Evolutionary conservation across 129 eudicot genomes (phyloP), one percentile per base, ranked within the genome.

Genomic region (Pittosporum tobira): DNA sequence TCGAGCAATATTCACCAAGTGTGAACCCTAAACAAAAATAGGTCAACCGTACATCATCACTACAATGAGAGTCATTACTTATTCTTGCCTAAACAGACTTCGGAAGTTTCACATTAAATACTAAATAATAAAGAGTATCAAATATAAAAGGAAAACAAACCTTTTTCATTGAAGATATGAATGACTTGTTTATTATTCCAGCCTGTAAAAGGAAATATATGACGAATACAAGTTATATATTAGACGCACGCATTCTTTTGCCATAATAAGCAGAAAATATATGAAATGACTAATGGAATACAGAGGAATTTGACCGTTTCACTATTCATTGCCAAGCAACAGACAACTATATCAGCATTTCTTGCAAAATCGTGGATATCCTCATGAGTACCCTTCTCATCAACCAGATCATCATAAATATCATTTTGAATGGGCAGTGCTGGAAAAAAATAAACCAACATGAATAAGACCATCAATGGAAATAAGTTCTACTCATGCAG

Each of bases 151-250:
- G 18, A 28, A 48, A 64, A 69, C 79, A 38, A 42, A 90, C 97
- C 97, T 80, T 83, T 83, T 46, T 86, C 95, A 85, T 86, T 57
- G 88, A 80, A 57, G 88, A 79, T 31, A 86, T 28, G 64, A 91
- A 83, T 9, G 62, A 44, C 64, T 83, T 65, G 77, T 81, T 75
- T 28, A 91, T 68, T 14, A 83, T 68, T 50, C 94, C 90, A 27
- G 80, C 90, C 98, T 91, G 84, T 51, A 77, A 60, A 49, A 8
- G 31, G 3, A 63, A 49, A 15, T 29, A 59, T n/a, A 56, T 26
- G 13, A 61, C 55, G 4, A 14, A 18, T 42, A 20, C 43, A 22
- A 73, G 62, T 26, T 10, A 19, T n/a, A 54, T 49, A 23, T 36
- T 4, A 23, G 48, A 50, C 19, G 36, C 0, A 14, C 14, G 4